phyloP scores from a whole-genome alignment of 2,329 filamentous ascomycete genomes.

The Huntiella decipiens region DNA sequence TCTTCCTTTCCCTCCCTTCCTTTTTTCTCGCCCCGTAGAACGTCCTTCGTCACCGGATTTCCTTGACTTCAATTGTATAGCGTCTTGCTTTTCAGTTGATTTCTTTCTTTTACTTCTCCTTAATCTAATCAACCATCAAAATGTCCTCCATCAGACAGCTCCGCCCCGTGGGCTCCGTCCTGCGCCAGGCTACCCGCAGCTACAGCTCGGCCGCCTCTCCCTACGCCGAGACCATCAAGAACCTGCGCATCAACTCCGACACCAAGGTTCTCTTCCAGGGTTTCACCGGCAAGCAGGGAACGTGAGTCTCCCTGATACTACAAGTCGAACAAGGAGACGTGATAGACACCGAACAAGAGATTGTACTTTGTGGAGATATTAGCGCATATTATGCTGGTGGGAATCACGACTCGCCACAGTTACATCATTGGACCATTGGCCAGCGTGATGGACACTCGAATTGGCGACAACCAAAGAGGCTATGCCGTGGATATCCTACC shows the following conservation, averaged over 20 bases:
- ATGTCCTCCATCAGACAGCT: slow-evolving; percentile 75
- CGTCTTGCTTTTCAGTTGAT: slow-evolving; percentile 10
- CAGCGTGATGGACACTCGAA: too few relatives aligned
- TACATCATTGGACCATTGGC: too few relatives aligned
- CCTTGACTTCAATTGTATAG: slow-evolving; percentile 5
- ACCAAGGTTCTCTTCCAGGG: slow-evolving; percentile 96
- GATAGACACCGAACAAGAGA: too few relatives aligned
- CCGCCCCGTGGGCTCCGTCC: slow-evolving; percentile 48
- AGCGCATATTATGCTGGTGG: too few relatives aligned
- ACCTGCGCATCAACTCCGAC: slow-evolving; percentile 80
- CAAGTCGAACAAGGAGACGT: too few relatives aligned
- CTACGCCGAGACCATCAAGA: slow-evolving; percentile 56
- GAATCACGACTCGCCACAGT: too few relatives aligned
- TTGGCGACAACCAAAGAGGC: too few relatives aligned
- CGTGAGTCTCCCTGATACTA: slow-evolving; percentile 34
- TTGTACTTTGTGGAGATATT: too few relatives aligned
- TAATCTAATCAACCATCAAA: slow-evolving; percentile 18
- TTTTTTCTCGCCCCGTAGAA: not conserved
- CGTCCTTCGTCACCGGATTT: slow-evolving; percentile 4
- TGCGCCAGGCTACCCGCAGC: slow-evolving; percentile 46
- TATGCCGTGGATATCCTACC: too few relatives aligned
- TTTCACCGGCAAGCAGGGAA: slow-evolving; percentile 94
- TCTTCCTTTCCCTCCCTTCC: slow-evolving; percentile 1
- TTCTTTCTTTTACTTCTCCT: slow-evolving; percentile 9
- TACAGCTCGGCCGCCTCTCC: slow-evolving; percentile 55